These are phyloP conservation scores for Microcyclospora tardicrescens DNA, from an alignment of 2,329 filamentous ascomycete species.

Conservation along the genomic window DNA sequence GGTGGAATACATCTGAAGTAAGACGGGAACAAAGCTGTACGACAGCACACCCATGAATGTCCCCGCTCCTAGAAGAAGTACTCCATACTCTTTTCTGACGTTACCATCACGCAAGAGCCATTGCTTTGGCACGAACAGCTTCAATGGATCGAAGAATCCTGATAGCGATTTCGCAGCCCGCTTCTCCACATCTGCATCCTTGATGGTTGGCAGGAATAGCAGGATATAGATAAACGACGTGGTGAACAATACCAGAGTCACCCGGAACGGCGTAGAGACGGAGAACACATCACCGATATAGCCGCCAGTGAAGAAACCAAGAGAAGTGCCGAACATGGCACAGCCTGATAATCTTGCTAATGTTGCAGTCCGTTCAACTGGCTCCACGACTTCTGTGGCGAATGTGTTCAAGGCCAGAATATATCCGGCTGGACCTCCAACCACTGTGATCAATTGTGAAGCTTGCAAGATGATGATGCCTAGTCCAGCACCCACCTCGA, in stretches of 20 bases:
- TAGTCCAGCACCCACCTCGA: conserved; percentile 44
- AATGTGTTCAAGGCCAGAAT: conserved; percentile 57
- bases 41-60: conserved; percentile 57
- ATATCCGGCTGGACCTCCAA: conserved; percentile 58
- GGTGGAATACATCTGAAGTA: conserved; percentile 40
- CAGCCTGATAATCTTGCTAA: conserved; percentile 54
- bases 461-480: conserved; percentile 58
- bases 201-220: conserved; percentile 37
- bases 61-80: conserved; percentile 50
- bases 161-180: conserved; percentile 28
- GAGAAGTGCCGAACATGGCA: conserved; percentile 53
- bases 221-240: conserved; percentile 30
- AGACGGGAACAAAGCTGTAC: conserved; percentile 52
- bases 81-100: conserved; percentile 44
- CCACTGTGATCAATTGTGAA: conserved; percentile 53
- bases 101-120: conserved; percentile 40
- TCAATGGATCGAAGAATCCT: conserved; percentile 51
- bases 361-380: conserved; percentile 47
- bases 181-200: conserved; percentile 23
- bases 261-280: conserved; percentile 51
- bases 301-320: conserved; percentile 53
- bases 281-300: conserved; percentile 50
- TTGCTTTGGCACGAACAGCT: conserved; percentile 46
- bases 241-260: conserved; percentile 46
- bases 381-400: conserved; percentile 50